phyloP scores from a whole-genome alignment of 2,329 filamentous ascomycete species.

The Alternaria ethzedia region DNA sequence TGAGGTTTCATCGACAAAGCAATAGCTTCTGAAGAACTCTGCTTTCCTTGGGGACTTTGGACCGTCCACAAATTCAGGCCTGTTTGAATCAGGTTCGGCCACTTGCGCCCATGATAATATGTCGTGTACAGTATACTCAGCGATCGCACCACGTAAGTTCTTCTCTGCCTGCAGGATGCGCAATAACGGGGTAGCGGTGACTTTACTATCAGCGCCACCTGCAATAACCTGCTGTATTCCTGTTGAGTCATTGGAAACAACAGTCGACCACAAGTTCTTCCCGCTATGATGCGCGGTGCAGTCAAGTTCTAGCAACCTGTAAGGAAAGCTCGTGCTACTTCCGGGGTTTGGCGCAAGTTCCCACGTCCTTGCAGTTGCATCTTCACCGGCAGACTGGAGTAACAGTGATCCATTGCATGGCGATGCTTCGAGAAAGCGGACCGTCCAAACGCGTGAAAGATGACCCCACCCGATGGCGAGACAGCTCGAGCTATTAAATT shows the following conservation, averaged over 20 bases:
- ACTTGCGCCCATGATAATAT: slow-evolving; percentile 23
- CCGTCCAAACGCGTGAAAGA: slow-evolving; percentile 85
- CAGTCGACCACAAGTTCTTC: slow-evolving; percentile 85
- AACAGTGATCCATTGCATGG: slow-evolving; percentile 46
- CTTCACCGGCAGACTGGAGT: slow-evolving; percentile 83
- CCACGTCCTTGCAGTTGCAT: slow-evolving; percentile 80
- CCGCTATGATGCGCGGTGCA: slow-evolving; percentile 74
- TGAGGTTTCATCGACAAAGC: slow-evolving; percentile 62
- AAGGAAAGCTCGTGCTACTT: slow-evolving; percentile 14
- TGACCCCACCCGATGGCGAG: slow-evolving; percentile 85
- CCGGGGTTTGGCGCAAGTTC: slow-evolving; percentile 27
- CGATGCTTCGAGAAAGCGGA: slow-evolving; percentile 65
- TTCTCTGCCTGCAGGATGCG: background rate
- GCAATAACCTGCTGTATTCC: slow-evolving; percentile 24
- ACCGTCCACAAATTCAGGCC: background rate
- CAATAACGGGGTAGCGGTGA: slow-evolving; percentile 44
- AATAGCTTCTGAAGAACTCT: slow-evolving; percentile 66
- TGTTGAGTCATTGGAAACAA: slow-evolving; percentile 7
- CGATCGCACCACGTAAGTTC: background rate
- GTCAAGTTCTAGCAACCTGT: slow-evolving; percentile 58
- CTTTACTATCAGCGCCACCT: slow-evolving; percentile 82
- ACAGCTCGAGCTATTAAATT: slow-evolving; percentile 40
- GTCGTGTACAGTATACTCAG: slow-evolving; percentile 37
- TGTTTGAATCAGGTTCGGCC: background rate
- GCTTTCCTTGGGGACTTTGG: slow-evolving; percentile 31